Base-by-base conservation (phyloP, 2,329 filamentous ascomycete genomes). In the Arthrobotrys megalospora region DNA sequence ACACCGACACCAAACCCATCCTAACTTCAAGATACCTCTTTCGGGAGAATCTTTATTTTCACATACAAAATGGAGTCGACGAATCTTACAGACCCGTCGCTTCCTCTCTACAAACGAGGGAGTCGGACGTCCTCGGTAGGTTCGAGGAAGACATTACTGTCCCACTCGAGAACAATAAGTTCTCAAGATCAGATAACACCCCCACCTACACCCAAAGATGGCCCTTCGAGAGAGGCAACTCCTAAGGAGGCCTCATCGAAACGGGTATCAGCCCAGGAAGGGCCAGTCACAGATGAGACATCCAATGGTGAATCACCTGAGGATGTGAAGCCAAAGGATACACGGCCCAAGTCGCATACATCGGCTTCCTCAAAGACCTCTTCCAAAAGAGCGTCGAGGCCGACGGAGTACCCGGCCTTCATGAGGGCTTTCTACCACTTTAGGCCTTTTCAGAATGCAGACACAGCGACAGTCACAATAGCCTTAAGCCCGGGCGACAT, bases 391-490 rank as follows among this genome's bases (percentile, higher is more conserved):
- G 19, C 36, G 2, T 78, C 75, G 12, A 63, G 53, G 58, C 75
- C 67, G 6, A 45, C 67, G 10, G n/a, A 78, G 16, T 78, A 72
- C 32, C 76, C 76, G 3, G 58, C 63, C 86, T 99, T 97, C 83
- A 87, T 99, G 53, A 92, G 96, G 80, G 96, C 96, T 62, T 95
- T 97, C 83, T 97, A 97, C 84, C 92, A 93, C 28, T 99, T 97
- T 84, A 91, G 94, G 73, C 90, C 88, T 76, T 90, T 91, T 82
- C 89, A 92, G 48, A 89, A 93, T 77, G 90, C 90, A n/a, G 92
- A 94, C 73, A 91, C 92, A 10, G 76, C 80, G 38, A 96, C 93
- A 8, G 92, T 98, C 69, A 98, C 95, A 10, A 87, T 97, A 10
- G 92, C 94, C 21, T 88, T 99, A 71, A 92, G 93, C 81, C 91